Conservation (phyloP, 805 yeast genomes). For the Lipomyces sp. region DNA sequence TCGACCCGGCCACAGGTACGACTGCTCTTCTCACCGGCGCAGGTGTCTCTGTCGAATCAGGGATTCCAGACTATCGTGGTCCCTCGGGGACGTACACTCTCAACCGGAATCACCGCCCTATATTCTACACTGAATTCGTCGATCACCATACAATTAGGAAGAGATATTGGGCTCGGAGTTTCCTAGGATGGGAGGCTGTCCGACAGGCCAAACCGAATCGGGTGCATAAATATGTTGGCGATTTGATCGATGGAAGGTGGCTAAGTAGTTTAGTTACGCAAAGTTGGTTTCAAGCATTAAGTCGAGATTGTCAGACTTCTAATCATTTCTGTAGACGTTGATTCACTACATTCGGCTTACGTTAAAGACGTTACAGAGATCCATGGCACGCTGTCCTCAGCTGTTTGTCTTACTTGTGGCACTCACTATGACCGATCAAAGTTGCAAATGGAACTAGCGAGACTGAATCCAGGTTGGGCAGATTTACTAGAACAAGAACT, state of each 20-base stretch:
- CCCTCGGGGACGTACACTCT: conserved; percentile 41
- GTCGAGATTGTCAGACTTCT: not conserved
- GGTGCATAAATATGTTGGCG: conserved; percentile 36
- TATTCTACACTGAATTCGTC: conserved; percentile 41
- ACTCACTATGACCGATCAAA: conserved; percentile 24
- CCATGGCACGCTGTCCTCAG: conserved; percentile 39
- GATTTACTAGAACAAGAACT: conserved; percentile 30
- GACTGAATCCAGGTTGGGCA: conserved; percentile 40
- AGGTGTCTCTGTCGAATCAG: conserved; percentile 43
- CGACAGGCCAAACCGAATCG: conserved; percentile 37
- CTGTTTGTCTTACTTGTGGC: conserved; percentile 39
- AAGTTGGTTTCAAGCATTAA: conserved; percentile 26
- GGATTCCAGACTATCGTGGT: conserved; percentile 43
- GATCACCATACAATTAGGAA: conserved; percentile 35
- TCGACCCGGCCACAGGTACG: conserved; percentile 30
- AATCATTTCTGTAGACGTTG: conserved; percentile 35
- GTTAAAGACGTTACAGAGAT: conserved; percentile 40
- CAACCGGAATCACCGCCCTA: conserved; percentile 39
- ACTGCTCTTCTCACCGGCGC: conserved; percentile 42
- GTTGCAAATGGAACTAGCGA: conserved; percentile 30
- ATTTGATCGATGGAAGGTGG: conserved; percentile 29
- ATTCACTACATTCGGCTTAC: conserved; percentile 36
- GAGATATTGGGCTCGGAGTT: conserved; percentile 43
- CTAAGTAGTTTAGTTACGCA: conserved; percentile 37
- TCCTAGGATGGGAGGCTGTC: conserved; percentile 39